Evolutionary conservation across 805 yeast species (phyloP), one percentile per base, ranked within the genome.

Genomic region (Cyberlindnera japonica): DNA sequence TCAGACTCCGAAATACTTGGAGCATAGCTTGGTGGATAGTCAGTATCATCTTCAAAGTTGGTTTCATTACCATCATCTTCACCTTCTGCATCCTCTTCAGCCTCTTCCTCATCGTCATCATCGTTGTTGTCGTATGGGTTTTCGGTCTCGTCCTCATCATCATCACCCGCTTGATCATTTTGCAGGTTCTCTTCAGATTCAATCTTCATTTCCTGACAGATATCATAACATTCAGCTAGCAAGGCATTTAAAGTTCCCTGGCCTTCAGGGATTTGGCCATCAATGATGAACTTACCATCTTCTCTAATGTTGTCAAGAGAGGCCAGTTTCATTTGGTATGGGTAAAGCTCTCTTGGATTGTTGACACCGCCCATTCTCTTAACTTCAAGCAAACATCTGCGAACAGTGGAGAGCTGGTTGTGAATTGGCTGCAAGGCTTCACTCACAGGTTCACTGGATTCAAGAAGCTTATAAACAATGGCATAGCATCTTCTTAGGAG

Each of bases 161-260:
- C 55, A 12, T 41, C 55, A 18, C 54, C 63, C 20, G 56, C 67
- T 4, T 48, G 51, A 3, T 58, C 62, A 39, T 63, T 62, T 14
- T 49, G 58, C 27, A 49, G 54, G 14, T 51, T 51, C 27, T 47
- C 51, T 22, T 84, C 89, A 38, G 84, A 75, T 57, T 89, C 95
- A 25, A 86, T 81, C 58, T 88, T 84, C 61, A 93, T 70, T 65
- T 93, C 99, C 58, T 91, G 93, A 34, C 86, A 72, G 43, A 91
- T 83, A 61, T 93, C 99, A 60, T 88, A 93, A 62, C 98, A 91
- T 59, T 90, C 97, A 4, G 95, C 93, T 37, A 91, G 68, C 42
- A 91, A 65, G 1, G 95, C 95, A 61, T 81, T 89, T 48, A 93
- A 69, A n/a, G 95, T 79, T 6, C 97, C 99, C 64, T 93, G 99